These are phyloP conservation scores for Acanthamoeba triangularis DNA, from an alignment of 208 protist species.

Conservation along the genomic window DNA sequence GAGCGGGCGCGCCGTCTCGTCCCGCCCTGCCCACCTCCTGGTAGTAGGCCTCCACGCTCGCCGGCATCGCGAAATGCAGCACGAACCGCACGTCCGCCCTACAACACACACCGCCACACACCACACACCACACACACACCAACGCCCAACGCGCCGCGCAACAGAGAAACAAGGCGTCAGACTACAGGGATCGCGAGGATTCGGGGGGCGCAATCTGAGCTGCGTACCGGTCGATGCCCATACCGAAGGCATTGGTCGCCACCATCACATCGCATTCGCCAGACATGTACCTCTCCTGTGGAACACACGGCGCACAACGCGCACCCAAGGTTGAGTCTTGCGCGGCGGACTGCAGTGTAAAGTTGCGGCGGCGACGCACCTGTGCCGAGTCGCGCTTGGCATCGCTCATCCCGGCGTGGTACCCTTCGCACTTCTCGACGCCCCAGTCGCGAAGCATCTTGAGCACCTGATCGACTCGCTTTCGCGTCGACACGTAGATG, in stretches of 20 bases:
- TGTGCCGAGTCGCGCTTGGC: neutral
- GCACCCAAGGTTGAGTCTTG: neutral
- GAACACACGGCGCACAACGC: neutral
- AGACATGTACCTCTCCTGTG: constrained; percentile 7
- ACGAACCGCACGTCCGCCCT: constrained; percentile 64
- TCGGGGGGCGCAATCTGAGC: neutral
- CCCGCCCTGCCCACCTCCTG: constrained; percentile 72
- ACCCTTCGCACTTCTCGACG: constrained; percentile 3
- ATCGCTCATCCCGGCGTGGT: constrained; percentile 55
- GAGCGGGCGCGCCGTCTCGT: constrained; percentile 32
- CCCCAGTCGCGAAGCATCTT: neutral
- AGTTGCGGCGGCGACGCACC: neutral
- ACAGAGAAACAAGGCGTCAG: neutral
- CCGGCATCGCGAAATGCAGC: constrained; percentile 39
- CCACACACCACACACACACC: neutral
- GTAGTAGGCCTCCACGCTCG: constrained; percentile 69
- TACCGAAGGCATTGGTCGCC: constrained; percentile 66
- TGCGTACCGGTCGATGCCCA: constrained; percentile 62
- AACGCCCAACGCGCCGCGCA: too few relatives aligned
- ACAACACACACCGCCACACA: neutral
- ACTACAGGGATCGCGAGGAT: neutral
- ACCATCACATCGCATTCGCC: constrained; percentile 27
- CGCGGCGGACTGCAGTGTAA: neutral
- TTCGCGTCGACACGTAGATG: constrained; percentile 38
- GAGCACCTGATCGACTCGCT: constrained; percentile 21